Base-by-base conservation (phyloP, 1,139 yeast genomes). In the Taphrina betulina region DNA sequence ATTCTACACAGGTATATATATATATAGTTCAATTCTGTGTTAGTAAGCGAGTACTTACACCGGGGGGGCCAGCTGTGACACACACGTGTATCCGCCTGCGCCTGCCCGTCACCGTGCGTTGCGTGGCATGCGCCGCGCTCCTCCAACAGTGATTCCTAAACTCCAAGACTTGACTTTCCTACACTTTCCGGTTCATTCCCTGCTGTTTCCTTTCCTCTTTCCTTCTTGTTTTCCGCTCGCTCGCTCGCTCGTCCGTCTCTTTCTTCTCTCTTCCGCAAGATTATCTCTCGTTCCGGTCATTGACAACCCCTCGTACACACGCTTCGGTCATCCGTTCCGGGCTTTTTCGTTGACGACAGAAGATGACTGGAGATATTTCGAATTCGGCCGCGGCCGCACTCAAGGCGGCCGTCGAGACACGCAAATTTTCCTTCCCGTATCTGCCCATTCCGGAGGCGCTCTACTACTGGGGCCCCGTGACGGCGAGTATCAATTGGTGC, bases 401-500 rank as follows among this genome's bases (percentile, higher is more conserved):
- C 17, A 29, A 26, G 5, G 48, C 48, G 19, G 37, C 17, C 16
- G 37, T 35, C 10, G 44, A 29, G 10, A 43, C 26, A 23, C 52
- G 52, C 10, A 26, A 31, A n/a, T 37, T 46, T 10, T 46, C 53
- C 7, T 36, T 46, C 23, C 53, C 53, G 8, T 46, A 46, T 22
- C 19, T 37, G 16, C 31, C 42, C 14, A 37, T 37, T 0, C 53
- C 53, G n/a, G 42, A 46, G 17, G 5, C 20, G 4, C 26, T 36
- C 16, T 46, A 46, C 31, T 46, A 24, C 44, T 50, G 55, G 55
- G 55, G 55, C 22, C 55, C 55, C 2, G 46, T 41, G 26, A 50
- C 46, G 22, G 55, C 55, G 24, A 87, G 96, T 28, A 89, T 89
- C 55, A 96, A 89, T 67, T 89, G 96, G 96, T 89, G 96, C 71